Evolutionary conservation across 1,139 yeast species (phyloP).

Genomic region (Pneumocystis murina): DNA sequence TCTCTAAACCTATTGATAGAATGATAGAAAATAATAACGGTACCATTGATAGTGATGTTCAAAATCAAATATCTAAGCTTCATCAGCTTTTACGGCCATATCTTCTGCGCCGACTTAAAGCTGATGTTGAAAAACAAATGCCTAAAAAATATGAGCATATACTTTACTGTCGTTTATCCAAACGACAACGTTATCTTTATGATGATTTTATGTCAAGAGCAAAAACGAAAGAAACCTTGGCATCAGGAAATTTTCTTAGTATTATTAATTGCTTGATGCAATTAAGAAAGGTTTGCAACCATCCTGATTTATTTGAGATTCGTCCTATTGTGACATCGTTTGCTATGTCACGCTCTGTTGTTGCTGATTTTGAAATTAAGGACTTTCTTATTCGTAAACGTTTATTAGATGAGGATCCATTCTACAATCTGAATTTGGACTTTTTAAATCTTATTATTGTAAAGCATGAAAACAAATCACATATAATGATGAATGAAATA

Average conservation of each 20-base stretch:
- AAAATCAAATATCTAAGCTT: conserved; percentile 67
- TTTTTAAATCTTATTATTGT: conserved; percentile 50
- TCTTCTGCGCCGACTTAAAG: conserved; percentile 74
- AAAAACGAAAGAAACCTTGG: conserved; percentile 82
- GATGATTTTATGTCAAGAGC: conserved; percentile 98
- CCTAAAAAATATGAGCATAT: conserved; percentile 96
- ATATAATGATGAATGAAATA: conserved; percentile 1
- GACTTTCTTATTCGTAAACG: conserved; percentile 34
- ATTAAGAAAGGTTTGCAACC: conserved; percentile 90
- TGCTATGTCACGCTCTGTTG: conserved; percentile 53
- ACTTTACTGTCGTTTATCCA: conserved; percentile 78
- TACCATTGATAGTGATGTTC: conserved; percentile 50
- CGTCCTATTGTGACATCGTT: conserved; percentile 87
- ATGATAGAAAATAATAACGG: conserved; percentile 66
- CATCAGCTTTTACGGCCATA: conserved; percentile 93
- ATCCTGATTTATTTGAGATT: conserved; percentile 92
- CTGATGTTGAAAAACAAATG: conserved; percentile 97
- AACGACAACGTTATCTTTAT: conserved; percentile 78
- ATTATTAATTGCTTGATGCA: conserved; percentile 97
- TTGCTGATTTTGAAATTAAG: conserved; percentile 33
- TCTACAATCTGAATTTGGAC: conserved; percentile 33
- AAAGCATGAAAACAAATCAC: conserved; percentile 28
- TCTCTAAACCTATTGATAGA: conserved; percentile 88
- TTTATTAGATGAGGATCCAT: conserved; percentile 21
- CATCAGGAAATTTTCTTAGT: conserved; percentile 86